Evolutionary conservation across 202 grass and related monocot genomes (phyloP), one percentile per base, ranked within the genome.

Genomic region (Eragrostis tef): DNA sequence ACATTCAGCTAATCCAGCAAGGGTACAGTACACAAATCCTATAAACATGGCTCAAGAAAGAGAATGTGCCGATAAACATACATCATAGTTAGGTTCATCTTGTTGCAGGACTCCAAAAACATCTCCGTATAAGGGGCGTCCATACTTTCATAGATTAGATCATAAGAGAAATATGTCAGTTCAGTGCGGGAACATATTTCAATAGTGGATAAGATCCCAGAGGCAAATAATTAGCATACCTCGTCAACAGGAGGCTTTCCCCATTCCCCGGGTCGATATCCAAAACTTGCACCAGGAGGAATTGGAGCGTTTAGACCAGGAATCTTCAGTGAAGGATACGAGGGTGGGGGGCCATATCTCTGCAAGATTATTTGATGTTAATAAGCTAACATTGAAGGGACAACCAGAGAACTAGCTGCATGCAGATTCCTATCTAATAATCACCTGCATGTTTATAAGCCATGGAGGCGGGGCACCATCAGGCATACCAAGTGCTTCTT

Each of bases 371-470:
- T 67, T 44, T 52, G 3, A 59, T 51, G 51, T 74, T 62, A 83
- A 59, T 74, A 64, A 70, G 41, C 11, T 39, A 21, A 36, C 51
- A 80, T 39, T 39, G 34, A 39, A 39, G 34, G 34, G 34, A 3
- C 29, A 31, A 31, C 29, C 29, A 39, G 34, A 39, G 34, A 5
- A 5, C 34, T 39, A 39, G 34, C 34, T 39, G 34, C 34, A 39
- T 39, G 34, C 34, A 39, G 34, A 39, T 39, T 39, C 3, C 2
- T 39, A 39, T 5, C 34, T 39, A 39, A 39, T 39, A 6, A 39
- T 39, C 52, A 94, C 94, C 90, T 98, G 94, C 94, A 98, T 98
- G 75, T 98, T 98, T 74, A 98, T 97, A 86, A 97, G 94, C 94
- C 94, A 97, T 80, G 94, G 94, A 50, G 94, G 94, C 25, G 94